Evolutionary conservation across 345 rosid species (phyloP).

Genomic region (Dovyalis caffra): DNA sequence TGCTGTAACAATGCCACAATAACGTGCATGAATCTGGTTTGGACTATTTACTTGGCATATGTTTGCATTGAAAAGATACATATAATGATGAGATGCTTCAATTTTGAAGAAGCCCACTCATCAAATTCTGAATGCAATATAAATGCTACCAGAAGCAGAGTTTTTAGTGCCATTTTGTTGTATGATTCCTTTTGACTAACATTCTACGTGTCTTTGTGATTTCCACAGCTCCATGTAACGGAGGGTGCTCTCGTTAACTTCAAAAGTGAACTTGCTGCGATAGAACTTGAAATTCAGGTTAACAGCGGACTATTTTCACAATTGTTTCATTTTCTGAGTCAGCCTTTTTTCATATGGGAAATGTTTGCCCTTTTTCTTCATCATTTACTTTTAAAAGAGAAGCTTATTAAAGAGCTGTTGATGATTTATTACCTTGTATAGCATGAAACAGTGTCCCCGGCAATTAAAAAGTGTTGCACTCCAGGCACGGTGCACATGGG

Average conservation of each 20-base stretch:
- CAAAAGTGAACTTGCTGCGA: conserved; percentile 73
- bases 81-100: too few species aligned
- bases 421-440: not conserved
- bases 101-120: too few species aligned
- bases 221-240: conserved; percentile 48
- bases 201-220: conserved; percentile 7
- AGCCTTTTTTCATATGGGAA: not conserved
- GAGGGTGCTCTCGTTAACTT: conserved; percentile 61
- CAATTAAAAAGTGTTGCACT: too few species aligned
- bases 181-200: not conserved
- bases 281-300: conserved; percentile 89
- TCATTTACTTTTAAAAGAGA: not conserved
- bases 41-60: too few species aligned
- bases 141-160: not conserved
- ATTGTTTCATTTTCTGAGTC: not conserved
- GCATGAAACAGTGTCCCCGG: too few species aligned
- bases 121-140: not conserved
- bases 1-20: too few species aligned
- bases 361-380: not conserved
- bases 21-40: too few species aligned
- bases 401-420: not conserved
- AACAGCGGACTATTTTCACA: not conserved
- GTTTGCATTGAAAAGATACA: too few species aligned
- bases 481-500: too few species aligned
- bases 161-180: not conserved